Base-by-base conservation (phyloP, 139 green algal species). In the Pedinophyceae sp. region DNA sequence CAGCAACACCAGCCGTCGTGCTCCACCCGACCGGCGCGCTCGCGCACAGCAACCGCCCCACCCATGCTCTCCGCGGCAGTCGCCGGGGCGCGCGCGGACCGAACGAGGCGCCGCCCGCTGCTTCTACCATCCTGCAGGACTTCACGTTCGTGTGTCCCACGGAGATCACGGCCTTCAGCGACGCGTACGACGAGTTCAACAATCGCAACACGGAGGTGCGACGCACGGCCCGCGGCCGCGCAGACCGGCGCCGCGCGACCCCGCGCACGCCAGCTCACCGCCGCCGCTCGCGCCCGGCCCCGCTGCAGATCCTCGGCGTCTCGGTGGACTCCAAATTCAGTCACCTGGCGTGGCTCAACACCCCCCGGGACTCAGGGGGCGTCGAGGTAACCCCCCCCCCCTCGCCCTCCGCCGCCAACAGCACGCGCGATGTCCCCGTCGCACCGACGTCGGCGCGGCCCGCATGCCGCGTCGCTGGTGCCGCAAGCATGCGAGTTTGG, bases 91-190 rank as follows among this genome's bases (percentile, higher is more conserved):
- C 23, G 17, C 27, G 13, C 38, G 2, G 4, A 23, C 41, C 22
- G n/a, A n/a, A n/a, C n/a, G n/a, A n/a, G n/a, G n/a, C n/a, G n/a
- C n/a, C n/a, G n/a, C n/a, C n/a, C n/a, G n/a, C n/a, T n/a, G n/a
- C n/a, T n/a, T n/a, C n/a, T n/a, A n/a, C n/a, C n/a, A n/a, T n/a
- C 22, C 27, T 28, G 1, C 61, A 79, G 71, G 76, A 80, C 60
- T 82, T 82, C 60, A 82, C 77, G 0, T 82, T 79, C 59, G 71
- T 79, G 49, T 82, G 84, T 48, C 72, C 66, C n/a, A 85, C 79
- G 0, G 82, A 92, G 66, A 90, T 89, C 64, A 89, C 90, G 48
- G 83, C 83, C 30, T 93, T 92, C 58, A 70, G 48, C 20, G 83
- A 93, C 54, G 57, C 78, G 2, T 74, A 76, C 49, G 80, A 88